Conservation (phyloP, 345 rosid species). For the Odontarrhena argentea region DNA sequence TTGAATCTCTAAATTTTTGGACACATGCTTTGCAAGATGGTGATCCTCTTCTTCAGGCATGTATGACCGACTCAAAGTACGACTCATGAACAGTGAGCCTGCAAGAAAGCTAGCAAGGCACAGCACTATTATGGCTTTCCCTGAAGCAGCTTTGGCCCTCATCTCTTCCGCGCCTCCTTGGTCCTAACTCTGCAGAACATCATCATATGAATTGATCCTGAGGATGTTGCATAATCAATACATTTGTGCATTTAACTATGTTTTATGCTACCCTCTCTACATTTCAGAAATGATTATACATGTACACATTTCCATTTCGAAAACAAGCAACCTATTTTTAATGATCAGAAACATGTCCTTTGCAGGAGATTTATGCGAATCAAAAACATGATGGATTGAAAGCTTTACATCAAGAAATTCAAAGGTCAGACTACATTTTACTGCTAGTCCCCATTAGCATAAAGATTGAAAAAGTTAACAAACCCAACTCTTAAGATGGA, state of each 20-base stretch:
- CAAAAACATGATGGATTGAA: background rate
- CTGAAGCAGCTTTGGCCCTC: conserved; percentile 69
- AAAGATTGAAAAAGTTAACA: background rate
- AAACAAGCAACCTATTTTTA: background rate
- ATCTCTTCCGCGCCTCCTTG: conserved; percentile 44
- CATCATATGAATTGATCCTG: background rate
- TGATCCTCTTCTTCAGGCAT: conserved; percentile 32
- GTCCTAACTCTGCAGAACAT: conserved; percentile 18
- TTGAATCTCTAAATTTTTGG: conserved; percentile 38
- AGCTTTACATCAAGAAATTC: conserved; percentile 19
- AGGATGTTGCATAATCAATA: conserved; percentile 12
- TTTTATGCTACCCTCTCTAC: background rate
- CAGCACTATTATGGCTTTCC: conserved; percentile 58
- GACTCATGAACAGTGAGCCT: conserved; percentile 63
- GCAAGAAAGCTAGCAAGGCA: conserved; percentile 76
- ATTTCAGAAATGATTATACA: background rate
- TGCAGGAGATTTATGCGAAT: background rate
- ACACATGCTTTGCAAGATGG: conserved; percentile 32
- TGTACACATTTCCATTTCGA: background rate
- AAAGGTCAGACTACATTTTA: background rate
- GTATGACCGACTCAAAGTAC: conserved; percentile 46
- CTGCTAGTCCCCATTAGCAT: background rate
- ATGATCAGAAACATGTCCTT: conserved; percentile 24
- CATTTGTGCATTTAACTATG: conserved; percentile 1
- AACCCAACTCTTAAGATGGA: background rate